A percentile compares a stretch with the other conserved stretches of the same genome.
Conservation (phyloP, 495 filamentous ascomycete species). For the Hypoxylon lienhwacheense region DNA sequence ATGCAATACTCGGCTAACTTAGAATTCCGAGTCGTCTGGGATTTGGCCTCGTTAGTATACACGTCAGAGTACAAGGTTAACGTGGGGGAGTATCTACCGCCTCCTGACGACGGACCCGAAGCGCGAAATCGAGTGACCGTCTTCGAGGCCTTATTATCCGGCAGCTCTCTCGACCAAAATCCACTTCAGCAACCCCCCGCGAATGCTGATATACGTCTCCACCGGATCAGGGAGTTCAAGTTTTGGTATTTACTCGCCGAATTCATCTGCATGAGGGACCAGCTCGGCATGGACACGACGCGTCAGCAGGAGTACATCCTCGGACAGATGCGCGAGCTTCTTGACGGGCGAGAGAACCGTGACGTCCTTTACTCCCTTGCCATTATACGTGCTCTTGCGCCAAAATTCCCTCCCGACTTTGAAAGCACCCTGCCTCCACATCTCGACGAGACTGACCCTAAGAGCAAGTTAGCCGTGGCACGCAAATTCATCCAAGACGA, state of each 20-base stretch:
- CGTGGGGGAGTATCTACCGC: constrained; percentile 30
- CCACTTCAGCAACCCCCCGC: constrained; percentile 52
- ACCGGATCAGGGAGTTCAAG: constrained; percentile 64
- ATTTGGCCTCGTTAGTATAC: constrained; percentile 53
- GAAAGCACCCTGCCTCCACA: constrained; percentile 60
- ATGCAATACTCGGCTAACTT: constrained; percentile 64
- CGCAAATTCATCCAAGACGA: constrained; percentile 80
- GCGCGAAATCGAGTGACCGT: constrained; percentile 68
- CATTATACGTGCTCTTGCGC: constrained; percentile 72
- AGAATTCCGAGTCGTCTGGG: constrained; percentile 73
- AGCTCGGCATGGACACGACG: constrained; percentile 49
- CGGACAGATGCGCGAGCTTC: constrained; percentile 60
- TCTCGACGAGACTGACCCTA: constrained; percentile 69
- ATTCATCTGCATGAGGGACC: constrained; percentile 67
- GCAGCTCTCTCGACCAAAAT: constrained; percentile 62
- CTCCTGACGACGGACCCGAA: constrained; percentile 59
- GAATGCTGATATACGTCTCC: constrained; percentile 49
- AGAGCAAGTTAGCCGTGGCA: constrained; percentile 75
- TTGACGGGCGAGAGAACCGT: constrained; percentile 82
- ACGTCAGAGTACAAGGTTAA: constrained; percentile 38
- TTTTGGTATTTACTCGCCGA: constrained; percentile 80
- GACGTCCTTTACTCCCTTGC: constrained; percentile 90
- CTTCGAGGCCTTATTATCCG: constrained; percentile 73
- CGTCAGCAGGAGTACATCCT: constrained; percentile 68
- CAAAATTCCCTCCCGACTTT: constrained; percentile 65